Evolutionary conservation across 352 stramenopile species (phyloP).

Genomic region (Globisporangium nodosum): DNA sequence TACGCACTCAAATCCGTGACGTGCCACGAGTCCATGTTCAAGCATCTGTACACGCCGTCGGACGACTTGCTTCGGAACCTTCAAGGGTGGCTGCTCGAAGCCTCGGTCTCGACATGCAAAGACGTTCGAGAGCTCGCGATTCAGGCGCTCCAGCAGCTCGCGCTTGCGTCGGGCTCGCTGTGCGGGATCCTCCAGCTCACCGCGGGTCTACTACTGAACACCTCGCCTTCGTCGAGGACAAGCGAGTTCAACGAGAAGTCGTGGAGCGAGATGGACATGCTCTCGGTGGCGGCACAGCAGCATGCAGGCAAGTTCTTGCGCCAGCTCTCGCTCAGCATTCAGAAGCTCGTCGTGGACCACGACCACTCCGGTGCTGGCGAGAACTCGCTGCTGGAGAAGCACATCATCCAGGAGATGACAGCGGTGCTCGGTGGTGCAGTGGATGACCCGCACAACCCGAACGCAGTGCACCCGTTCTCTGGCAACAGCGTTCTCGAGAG

Average conservation of each 20-base stretch:
- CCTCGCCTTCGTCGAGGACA: constrained; percentile 8
- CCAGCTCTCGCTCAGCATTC: constrained; percentile 38
- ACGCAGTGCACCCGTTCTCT: constrained; percentile 7
- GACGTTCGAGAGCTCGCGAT: constrained; percentile 60
- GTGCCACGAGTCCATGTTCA: constrained; percentile 46
- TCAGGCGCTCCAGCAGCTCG: constrained; percentile 49
- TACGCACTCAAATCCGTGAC: constrained; percentile 48
- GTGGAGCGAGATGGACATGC: constrained; percentile 54
- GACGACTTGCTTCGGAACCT: constrained; percentile 52
- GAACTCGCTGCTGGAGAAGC: constrained; percentile 39
- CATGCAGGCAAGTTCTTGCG: constrained; percentile 40
- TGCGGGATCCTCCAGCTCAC: constrained; percentile 71
- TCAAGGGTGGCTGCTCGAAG: constrained; percentile 61
- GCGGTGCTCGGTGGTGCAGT: constrained; percentile 13
- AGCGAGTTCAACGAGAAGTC: constrained; percentile 26
- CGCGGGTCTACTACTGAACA: constrained; percentile 58
- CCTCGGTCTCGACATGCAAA: constrained; percentile 36
- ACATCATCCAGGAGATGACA: constrained; percentile 48
- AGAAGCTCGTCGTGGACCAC: constrained; percentile 44
- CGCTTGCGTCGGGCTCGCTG: constrained; percentile 72
- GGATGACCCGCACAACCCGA: constrained; percentile 2
- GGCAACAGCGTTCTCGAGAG: neutral
- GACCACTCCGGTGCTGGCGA: constrained; percentile 22
- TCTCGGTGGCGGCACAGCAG: constrained; percentile 36
- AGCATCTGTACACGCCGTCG: constrained; percentile 40